phyloP scores from a whole-genome alignment of 2,329 filamentous ascomycete species.

The Penicillium sp. region DNA sequence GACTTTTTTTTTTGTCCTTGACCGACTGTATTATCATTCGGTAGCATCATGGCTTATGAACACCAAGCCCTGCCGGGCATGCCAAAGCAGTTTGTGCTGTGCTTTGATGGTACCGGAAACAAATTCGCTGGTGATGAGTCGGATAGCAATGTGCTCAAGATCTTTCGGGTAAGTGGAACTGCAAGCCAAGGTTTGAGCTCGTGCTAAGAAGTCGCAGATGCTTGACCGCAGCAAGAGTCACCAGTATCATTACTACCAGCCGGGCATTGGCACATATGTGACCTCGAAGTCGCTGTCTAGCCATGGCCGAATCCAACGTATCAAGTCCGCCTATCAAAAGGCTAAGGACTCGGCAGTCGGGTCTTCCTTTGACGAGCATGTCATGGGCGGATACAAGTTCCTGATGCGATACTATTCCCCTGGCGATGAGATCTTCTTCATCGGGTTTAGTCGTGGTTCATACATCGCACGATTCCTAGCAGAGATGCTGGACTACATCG shows the following conservation, averaged over 20 bases:
- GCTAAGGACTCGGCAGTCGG: conserved; percentile 69
- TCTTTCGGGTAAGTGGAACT: conserved; percentile 40
- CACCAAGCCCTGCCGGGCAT: conserved; percentile 19
- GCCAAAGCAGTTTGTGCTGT: conserved; percentile 42
- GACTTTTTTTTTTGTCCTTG: not conserved
- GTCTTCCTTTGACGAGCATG: conserved; percentile 76
- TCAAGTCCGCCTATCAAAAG: conserved; percentile 52
- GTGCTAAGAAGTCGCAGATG: conserved; percentile 30
- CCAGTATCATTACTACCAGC: conserved; percentile 45
- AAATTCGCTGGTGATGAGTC: conserved; percentile 45
- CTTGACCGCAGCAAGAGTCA: conserved; percentile 40
- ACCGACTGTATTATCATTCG: not conserved
- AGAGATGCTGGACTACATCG: conserved; percentile 82
- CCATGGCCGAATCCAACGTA: conserved; percentile 41
- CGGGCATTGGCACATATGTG: conserved; percentile 48
- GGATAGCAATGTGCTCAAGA: conserved; percentile 49
- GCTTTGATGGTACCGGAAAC: conserved; percentile 47
- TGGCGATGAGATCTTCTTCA: conserved; percentile 63
- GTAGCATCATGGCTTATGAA: conserved; percentile 17
- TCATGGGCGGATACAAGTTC: conserved; percentile 79
- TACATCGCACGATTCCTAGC: conserved; percentile 74
- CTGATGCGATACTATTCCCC: conserved; percentile 70
- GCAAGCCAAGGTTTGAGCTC: not conserved
- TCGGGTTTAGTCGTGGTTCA: conserved; percentile 70
- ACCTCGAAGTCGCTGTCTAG: conserved; percentile 36